Evolutionary conservation across 345 rosid genomes (phyloP).

Genomic region (Gossypium australe): DNA sequence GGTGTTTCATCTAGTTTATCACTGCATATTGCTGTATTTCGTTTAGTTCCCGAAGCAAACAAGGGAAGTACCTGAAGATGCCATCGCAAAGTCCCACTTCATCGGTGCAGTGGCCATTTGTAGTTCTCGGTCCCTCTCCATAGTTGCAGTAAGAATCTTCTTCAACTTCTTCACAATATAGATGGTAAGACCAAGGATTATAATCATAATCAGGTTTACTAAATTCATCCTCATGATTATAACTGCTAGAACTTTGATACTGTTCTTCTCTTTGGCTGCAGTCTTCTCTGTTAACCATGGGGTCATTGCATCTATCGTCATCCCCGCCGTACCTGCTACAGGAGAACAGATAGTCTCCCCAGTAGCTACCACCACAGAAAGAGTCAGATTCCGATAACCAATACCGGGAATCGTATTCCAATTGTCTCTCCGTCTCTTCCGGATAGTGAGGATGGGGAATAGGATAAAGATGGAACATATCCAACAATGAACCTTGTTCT

Average conservation of each 20-base stretch:
- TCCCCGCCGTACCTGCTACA: not conserved
- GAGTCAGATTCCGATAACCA: constrained; percentile 3
- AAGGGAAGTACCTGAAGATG: constrained; percentile 12
- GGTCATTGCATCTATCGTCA: not conserved
- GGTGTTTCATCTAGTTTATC: not conserved
- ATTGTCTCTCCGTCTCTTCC: not conserved
- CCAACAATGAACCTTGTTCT: not conserved
- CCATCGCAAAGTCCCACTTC: not conserved
- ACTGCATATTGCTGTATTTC: not conserved
- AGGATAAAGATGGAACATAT: not conserved
- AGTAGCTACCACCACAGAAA: not conserved
- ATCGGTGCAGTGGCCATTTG: not conserved
- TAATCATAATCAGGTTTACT: not conserved
- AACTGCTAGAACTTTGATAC: not conserved
- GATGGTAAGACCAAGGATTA: not conserved
- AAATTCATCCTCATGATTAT: not conserved
- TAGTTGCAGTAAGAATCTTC: constrained; percentile 1
- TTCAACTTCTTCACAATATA: not conserved
- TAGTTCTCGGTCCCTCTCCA: not conserved
- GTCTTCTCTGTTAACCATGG: not conserved
- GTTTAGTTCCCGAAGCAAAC: not conserved
- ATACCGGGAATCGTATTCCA: not conserved
- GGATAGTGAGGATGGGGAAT: not conserved
- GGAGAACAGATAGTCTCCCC: not conserved
- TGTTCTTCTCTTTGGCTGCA: not conserved